Evolutionary conservation across 768 basidiomycete genomes (phyloP), one percentile per base, ranked within the genome.

Genomic region (Mycena indigotica): DNA sequence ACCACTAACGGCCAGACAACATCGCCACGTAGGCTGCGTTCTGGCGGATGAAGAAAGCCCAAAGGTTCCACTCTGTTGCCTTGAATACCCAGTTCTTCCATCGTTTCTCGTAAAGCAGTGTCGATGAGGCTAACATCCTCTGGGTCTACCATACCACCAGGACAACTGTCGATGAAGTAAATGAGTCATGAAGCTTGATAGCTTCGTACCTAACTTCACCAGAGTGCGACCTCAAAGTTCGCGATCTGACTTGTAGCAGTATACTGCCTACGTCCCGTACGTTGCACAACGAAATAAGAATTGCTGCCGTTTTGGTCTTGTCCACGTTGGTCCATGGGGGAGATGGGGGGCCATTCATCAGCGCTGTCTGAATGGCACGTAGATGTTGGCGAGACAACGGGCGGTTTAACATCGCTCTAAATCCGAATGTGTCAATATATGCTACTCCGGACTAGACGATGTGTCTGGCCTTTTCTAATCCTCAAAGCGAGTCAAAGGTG

Each of bases 1-100:
- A 92, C 90, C 46, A 91, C 84, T 65, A 83, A 88, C 25, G 90
- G 89, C 85, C 86, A 89, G 8, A 92, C 91, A 16, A 88, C 73
- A 52, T 80, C 75, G 21, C 86, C 84, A 17, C 74, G 69, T 28
- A 85, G 73, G 57, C 83, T 87, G 28, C 76, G 64, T 67, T 88
- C 82, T 1, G 87, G 76, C 3, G 88, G 85, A 10, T 84, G 84
- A 17, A 91, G 73, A 54, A 78, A 70, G 4, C 91, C 91, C 1
- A 91, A 71, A 46, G 90, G 72, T 46, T 91, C 85, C 21, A 93
- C 75, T 60, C 82, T 80, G 30, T 72, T 66, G n/a, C 85, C 78
- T 28, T 70, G 66, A 44, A 92, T 77, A 5, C 87, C 88, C 45
- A 91, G 69, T 68, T 93, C 91, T 67, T 93, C 91, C 21, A 80